phyloP scores from a whole-genome alignment of 1,139 yeast species.

The Kurtzmaniella quercitrusa region DNA sequence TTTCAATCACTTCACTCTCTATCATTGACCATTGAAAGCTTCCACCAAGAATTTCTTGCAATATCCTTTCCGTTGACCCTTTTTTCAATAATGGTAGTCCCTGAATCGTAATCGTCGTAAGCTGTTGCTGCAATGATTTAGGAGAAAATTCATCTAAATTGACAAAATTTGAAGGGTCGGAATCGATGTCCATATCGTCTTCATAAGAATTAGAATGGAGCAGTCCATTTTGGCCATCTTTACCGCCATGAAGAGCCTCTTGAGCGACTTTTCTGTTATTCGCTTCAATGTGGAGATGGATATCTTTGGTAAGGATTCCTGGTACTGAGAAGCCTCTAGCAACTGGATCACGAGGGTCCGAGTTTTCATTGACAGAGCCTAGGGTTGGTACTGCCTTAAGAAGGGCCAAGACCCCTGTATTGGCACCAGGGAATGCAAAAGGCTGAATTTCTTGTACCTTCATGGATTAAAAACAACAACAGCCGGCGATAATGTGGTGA shows the following conservation, averaged over 20 bases:
- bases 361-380: constrained; percentile 1
- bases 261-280: constrained; percentile 20
- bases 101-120: constrained; percentile 30
- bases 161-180: constrained; percentile 10
- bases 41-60: constrained; percentile 11
- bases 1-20: constrained; percentile 23
- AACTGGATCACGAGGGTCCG: constrained; percentile 4
- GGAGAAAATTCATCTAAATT: constrained; percentile 28
- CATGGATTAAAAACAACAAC: no score
- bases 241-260: not conserved
- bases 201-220: not conserved
- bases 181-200: constrained; percentile 3
- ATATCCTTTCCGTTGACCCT: constrained; percentile 25
- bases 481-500: no score
- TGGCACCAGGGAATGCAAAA: not conserved
- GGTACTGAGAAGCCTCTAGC: constrained; percentile 15
- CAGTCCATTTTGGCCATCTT: constrained; percentile 2
- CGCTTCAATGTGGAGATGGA: constrained; percentile 16
- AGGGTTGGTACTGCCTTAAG: not conserved
- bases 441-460: not conserved
- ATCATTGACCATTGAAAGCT: constrained; percentile 25
- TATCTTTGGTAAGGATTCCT: constrained; percentile 19
- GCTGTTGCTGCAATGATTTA: constrained; percentile 31
- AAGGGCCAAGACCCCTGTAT: not conserved
- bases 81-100: constrained; percentile 30